Evolutionary conservation across 495 filamentous ascomycete species (phyloP), one percentile per base, ranked within the genome.

Genomic region (Bathelium albidoporum): DNA sequence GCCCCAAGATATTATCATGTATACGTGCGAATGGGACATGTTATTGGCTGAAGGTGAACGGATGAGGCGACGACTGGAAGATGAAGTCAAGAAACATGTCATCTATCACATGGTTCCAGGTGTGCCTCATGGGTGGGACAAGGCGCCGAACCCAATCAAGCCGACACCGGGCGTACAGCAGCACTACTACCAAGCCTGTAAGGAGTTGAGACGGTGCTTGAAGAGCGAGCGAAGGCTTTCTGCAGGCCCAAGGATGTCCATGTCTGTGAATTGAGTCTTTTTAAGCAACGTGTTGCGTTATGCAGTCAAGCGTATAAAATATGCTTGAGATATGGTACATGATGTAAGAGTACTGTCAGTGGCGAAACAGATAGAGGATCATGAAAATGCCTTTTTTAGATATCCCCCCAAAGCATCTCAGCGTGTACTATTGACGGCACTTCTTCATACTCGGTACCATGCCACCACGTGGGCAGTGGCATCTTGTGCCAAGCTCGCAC

Each of bases 21-120:
- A 86, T 66, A 85, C 89, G 12, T 95, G 90, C 73, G 92, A 96
- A 74, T 95, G 86, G 84, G 92, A 96, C 70, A 94, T 95, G 88
- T 74, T 97, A 28, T 77, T 91, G 41, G 81, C 81, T 1, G 93
- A 97, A 72, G 91, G 86, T 1, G 80, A 89, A 68, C 71, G 75
- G 18, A 86, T 96, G 59, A 81, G 85, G 9, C 77, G 81, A 31
- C 78, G 90, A 2, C 70, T 97, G 55, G 64, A 64, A 24, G 64
- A 68, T 10, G 72, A 80, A 59, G 79, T 78, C 0, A 91, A 91
- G 73, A 94, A 91, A 74, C 80, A 78, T 4, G 86, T 93, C 0
- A 75, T 76, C 31, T 86, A 87, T 65, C 84, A 82, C 68, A 84
- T 89, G 77, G 82, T 96, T 28, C 79, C 82, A n/a, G 87, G 80